Conservation (phyloP, 2,329 filamentous ascomycete species). For the Colletotrichum orchidophilum region DNA sequence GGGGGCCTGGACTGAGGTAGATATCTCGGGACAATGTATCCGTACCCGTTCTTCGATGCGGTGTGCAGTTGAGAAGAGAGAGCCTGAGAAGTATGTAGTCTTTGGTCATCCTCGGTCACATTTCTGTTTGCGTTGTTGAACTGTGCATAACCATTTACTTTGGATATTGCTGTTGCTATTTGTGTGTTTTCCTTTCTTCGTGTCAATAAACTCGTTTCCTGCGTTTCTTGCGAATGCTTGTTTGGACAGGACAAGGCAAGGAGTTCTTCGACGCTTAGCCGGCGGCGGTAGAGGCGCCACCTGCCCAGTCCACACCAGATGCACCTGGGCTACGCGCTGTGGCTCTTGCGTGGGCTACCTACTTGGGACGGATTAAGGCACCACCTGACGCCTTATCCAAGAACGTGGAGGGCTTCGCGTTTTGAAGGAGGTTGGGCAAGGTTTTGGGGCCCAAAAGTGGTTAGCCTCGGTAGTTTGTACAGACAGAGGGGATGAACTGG, state of each 20-base stretch:
- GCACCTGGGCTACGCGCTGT: not conserved
- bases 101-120: no score
- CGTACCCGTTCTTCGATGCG: not conserved
- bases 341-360: constrained; percentile 1
- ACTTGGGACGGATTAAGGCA: constrained; percentile 25
- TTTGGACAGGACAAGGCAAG: not conserved
- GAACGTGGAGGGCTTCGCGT: constrained; percentile 8
- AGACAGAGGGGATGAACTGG: not conserved
- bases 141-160: not conserved
- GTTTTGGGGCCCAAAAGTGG: constrained; percentile 1
- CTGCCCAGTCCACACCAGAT: constrained; percentile 2
- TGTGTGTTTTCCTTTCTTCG: not conserved
- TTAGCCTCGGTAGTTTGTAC: no score
- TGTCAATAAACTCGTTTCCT: not conserved
- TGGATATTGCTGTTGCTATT: no score
- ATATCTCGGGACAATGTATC: not conserved
- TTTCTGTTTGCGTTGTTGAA: not conserved
- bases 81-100: not conserved
- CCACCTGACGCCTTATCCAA: constrained; percentile 16
- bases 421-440: not conserved
- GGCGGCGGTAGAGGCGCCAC: constrained; percentile 24
- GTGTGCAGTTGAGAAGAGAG: not conserved
- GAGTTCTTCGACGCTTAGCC: not conserved
- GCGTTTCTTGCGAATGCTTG: not conserved
- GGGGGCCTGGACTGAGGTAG: not conserved